Evolutionary conservation across 2,329 filamentous ascomycete genomes (phyloP), one percentile per base, ranked within the genome.

Genomic region (Fusarium keratoplasticum): DNA sequence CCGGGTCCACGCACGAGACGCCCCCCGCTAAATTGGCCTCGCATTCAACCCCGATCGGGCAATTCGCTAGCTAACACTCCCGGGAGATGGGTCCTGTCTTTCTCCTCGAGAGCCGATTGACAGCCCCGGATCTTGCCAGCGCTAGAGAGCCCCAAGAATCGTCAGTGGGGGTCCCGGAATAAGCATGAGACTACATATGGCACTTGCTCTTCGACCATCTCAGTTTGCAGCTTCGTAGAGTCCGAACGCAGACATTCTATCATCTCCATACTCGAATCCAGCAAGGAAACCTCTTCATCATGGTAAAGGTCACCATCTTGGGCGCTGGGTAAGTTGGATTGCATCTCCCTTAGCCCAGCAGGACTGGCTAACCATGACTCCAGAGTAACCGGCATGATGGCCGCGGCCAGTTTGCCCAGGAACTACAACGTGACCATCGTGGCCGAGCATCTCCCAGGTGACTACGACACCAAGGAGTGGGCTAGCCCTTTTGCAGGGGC

Each of bases 331-430:
- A 50, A 16, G 27, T 27, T 27, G 27, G 27, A 27, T 27, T 27
- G 27, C 27, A 27, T 27, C 27, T 6, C 27, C 27, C 5, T 27
- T 27, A 27, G 27, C 5, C 27, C 27, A 6, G 27, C 27, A 5
- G 27, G 27, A 27, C 27, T 27, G 27, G 27, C 27, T 27, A 6
- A 27, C 27, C 27, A 27, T 27, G 27, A 27, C 27, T 27, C 27
- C 27, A 36, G 81, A 81, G 36, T 64, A 14, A 62, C 62, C 40
- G 67, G 67, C 57, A 55, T 69, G 67, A 52, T 58, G n/a, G 62
- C 62, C 22, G 67, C 67, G 20, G 57, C 55, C 44, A 44, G 61
- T 8, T 22, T 71, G 13, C 60, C 61, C 16, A 55, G 16, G 9
- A 42, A 55, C 52, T 61, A 59, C 35, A 50, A 67, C 20, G 47